These are phyloP conservation scores for Aspergillus sp. DNA, from an alignment of 2,329 filamentous ascomycete species.

Conservation along the genomic window DNA sequence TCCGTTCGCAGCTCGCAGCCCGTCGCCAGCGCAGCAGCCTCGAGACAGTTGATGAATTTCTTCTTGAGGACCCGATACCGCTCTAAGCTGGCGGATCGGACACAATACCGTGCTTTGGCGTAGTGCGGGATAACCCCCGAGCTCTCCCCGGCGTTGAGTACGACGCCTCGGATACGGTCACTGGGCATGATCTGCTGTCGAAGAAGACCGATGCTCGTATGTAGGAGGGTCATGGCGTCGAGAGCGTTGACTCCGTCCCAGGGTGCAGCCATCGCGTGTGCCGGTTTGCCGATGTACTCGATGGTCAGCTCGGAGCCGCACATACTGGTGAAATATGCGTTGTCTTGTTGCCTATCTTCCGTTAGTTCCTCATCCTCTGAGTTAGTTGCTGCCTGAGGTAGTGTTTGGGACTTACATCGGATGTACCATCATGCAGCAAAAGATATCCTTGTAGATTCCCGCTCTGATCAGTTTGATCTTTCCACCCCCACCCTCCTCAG, in stretches of 20 bases:
- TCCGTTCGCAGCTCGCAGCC: neutral
- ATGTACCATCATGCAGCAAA: neutral
- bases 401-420: neutral
- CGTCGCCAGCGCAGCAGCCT: neutral
- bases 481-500: neutral
- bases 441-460: neutral
- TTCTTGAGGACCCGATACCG: neutral
- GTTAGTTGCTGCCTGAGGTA: neutral
- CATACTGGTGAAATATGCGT: neutral
- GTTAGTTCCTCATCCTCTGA: neutral
- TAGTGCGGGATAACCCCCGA: neutral
- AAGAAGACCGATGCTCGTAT: neutral
- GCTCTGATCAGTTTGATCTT: neutral
- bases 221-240: neutral
- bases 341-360: neutral
- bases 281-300: neutral
- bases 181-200: slow-evolving; percentile 1
- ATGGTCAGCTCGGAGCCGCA: neutral
- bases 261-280: neutral
- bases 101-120: neutral
- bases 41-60: neutral
- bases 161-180: neutral
- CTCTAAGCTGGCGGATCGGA: neutral
- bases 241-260: slow-evolving; percentile 1
- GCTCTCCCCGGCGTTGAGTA: neutral